Evolutionary conservation across 73 alveolate genomes (phyloP), one percentile per base, ranked within the genome.

Genomic region (Durusdinium trenchii): DNA sequence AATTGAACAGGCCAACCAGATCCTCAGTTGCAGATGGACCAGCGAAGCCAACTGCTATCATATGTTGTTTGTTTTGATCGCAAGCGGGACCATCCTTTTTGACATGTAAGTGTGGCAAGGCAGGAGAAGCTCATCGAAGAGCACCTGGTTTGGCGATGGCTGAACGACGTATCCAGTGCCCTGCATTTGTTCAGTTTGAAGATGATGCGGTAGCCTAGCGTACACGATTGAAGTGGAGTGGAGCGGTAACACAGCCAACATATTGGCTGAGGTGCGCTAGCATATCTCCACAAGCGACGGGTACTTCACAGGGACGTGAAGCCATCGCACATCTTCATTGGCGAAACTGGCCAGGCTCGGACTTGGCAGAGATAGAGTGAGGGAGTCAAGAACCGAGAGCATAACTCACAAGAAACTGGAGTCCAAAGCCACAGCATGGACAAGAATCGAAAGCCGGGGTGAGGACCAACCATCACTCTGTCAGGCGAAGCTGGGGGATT

Each of bases 301-400:
- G 97, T 91, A 28, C 97, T 91, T 7, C 97, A 91, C 60, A 50
- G 97, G 36, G 97, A 91, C 87, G 84, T 91, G 52, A 91, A 91
- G 76, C 97, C 97, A 61, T 91, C 97, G 46, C 97, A 91, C 97
- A 91, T 91, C 87, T 91, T 91, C 97, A 91, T 91, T 54, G 83
- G 83, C 73, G 89, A 91, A 76, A 91, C 64, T 46, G 97, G 97
- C 45, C 97, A 91, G 97, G 97, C 36, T 43, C 87, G 16, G 62
- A 18, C 36, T 16, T 57, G 12, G 12, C 9, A 1, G 78, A 9
- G 38, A 26, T 26, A 23, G 20, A 23, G 78, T 7, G 78, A 35
- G 9, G 78, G 32, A 75, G 5, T 35, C 86, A n/a, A 40, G 10
- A n/a, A 30, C 32, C 35, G 20, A 6, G n/a, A 9, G 86, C 54